phyloP scores from a whole-genome alignment of 495 filamentous ascomycete genomes.

The Neohortaea acidophila region DNA sequence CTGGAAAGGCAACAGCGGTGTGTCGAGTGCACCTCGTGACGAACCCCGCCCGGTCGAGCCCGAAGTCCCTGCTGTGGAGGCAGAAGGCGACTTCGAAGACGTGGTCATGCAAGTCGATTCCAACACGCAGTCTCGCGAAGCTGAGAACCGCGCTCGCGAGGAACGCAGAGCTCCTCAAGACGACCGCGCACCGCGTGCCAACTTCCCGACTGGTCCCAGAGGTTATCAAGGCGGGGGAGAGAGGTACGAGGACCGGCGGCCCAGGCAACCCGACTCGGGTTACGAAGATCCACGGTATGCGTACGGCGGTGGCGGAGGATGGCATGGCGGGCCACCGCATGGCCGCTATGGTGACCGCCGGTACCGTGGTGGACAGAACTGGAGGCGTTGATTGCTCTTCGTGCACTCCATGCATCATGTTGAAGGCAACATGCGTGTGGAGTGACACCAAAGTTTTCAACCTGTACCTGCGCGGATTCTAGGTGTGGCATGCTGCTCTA shows the following conservation, averaged over 20 bases:
- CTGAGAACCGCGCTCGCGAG: slow-evolving; percentile 13
- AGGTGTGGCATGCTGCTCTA: no score
- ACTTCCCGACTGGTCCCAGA: slow-evolving; percentile 2
- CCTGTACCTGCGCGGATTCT: no score
- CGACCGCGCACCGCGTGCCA: slow-evolving; percentile 1
- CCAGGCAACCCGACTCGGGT: slow-evolving; percentile 2
- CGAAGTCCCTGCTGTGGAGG: background rate
- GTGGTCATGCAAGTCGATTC: slow-evolving; percentile 27
- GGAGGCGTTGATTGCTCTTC: slow-evolving; percentile 2
- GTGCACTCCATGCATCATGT: no score
- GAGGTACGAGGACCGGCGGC: background rate
- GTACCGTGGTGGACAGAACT: background rate
- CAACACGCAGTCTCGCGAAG: slow-evolving; percentile 5
- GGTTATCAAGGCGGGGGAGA: background rate
- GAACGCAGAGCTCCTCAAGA: slow-evolving; percentile 11
- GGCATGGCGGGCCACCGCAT: background rate
- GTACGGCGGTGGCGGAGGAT: slow-evolving; percentile 7
- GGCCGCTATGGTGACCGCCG: background rate
- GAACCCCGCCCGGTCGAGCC: background rate
- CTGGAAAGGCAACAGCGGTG: slow-evolving; percentile 3
- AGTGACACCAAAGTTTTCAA: no score
- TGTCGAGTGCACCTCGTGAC: background rate
- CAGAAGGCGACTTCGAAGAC: slow-evolving; percentile 5
- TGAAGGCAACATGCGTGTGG: no score
- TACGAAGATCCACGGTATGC: slow-evolving; percentile 23